These are phyloP conservation scores for Simmondsia chinensis DNA, from an alignment of 148 eudicot species.

Conservation along the genomic window DNA sequence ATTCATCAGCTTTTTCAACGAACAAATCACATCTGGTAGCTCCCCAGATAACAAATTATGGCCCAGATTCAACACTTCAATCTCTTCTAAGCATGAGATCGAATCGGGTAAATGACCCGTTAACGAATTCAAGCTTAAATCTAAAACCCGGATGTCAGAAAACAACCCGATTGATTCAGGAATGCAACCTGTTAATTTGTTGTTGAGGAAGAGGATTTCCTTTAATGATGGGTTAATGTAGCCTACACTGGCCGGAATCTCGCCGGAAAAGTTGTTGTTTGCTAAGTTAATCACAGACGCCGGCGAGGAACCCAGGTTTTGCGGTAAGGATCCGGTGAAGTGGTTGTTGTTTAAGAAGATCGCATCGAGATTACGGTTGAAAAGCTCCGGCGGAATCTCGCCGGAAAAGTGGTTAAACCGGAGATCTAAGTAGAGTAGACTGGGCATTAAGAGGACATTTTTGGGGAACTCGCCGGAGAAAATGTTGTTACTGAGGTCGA, in stretches of 20 bases:
- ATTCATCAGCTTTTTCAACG: conserved; percentile 40
- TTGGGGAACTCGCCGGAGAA: conserved; percentile 65
- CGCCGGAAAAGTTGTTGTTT: conserved; percentile 47
- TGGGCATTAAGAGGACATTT: conserved; percentile 31
- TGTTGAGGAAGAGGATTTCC: conserved; percentile 67
- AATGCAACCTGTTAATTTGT: conserved; percentile 62
- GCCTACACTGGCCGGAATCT: conserved; percentile 59
- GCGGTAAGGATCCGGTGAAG: conserved; percentile 47
- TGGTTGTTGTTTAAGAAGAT: conserved; percentile 72
- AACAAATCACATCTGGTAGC: conserved; percentile 65
- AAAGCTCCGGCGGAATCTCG: conserved; percentile 46
- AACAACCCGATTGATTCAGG: conserved; percentile 74
- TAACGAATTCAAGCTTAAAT: conserved; percentile 54
- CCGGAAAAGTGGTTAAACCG: conserved; percentile 65
- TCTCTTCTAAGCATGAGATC: conserved; percentile 49
- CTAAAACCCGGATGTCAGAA: conserved; percentile 63
- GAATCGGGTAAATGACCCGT: conserved; percentile 79
- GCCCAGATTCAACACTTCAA: conserved; percentile 60
- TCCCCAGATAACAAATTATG: conserved; percentile 63
- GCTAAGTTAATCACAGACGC: conserved; percentile 82
- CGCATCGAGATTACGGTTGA: conserved; percentile 58
- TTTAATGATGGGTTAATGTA: conserved; percentile 47
- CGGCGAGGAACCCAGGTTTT: conserved; percentile 61
- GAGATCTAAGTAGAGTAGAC: conserved; percentile 55
- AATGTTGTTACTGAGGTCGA: conserved; percentile 88